These are phyloP conservation scores for Oenanthe javanica DNA, from an alignment of 140 eudicot genomes.

Conservation along the genomic window DNA sequence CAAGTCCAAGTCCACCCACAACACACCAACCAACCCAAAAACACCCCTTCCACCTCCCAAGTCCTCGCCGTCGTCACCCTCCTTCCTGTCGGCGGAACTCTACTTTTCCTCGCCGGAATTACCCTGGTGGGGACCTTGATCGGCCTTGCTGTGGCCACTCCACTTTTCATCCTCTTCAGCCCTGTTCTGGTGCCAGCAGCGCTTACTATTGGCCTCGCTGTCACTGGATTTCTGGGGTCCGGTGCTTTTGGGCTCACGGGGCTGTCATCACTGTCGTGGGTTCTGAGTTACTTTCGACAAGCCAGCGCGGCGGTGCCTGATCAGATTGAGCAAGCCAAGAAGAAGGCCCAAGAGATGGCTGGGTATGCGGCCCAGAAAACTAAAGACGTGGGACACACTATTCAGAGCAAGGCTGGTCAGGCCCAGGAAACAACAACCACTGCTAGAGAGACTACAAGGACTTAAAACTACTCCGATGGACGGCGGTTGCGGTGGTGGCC, in stretches of 20 bases:
- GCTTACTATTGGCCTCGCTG: conserved; percentile 55
- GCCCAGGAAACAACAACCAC: not conserved
- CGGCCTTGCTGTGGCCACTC: conserved; percentile 68
- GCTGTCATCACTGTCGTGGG: conserved; percentile 63
- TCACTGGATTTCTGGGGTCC: conserved; percentile 60
- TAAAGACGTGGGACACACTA: conserved; percentile 65
- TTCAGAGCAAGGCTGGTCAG: conserved; percentile 41
- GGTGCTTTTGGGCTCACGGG: conserved; percentile 89
- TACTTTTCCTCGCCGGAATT: conserved; percentile 70
- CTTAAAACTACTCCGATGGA: not conserved
- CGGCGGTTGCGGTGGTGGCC: too few relatives aligned
- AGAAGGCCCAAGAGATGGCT: conserved; percentile 45
- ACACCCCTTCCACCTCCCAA: conserved; percentile 41
- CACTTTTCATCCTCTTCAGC: conserved; percentile 72
- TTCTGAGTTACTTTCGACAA: conserved; percentile 47
- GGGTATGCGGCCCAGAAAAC: conserved; percentile 70
- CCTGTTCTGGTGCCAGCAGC: conserved; percentile 77
- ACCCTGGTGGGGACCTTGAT: conserved; percentile 48
- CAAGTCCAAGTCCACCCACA: conserved; percentile 60
- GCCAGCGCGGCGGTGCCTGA: conserved; percentile 41
- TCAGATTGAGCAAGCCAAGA: conserved; percentile 63
- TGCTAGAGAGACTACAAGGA: conserved; percentile 19
- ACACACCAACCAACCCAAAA: conserved; percentile 16
- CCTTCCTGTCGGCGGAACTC: conserved; percentile 42
- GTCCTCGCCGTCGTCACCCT: conserved; percentile 41